phyloP scores from a whole-genome alignment of 2,329 filamentous ascomycete genomes.

The Aspergillus ustus region DNA sequence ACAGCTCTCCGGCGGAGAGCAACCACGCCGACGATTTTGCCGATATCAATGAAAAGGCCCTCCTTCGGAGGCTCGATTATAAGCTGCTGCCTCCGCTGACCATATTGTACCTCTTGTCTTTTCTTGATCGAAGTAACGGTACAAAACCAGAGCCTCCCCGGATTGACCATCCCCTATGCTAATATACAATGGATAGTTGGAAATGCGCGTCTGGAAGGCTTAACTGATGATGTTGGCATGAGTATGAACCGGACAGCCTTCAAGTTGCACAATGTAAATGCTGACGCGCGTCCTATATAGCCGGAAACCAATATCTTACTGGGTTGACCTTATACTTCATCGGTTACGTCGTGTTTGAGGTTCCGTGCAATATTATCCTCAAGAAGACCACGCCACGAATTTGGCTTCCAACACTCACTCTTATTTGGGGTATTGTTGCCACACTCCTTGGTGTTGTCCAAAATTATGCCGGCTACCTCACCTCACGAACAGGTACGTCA shows the following conservation, averaged over 20 bases:
- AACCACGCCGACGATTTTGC: slow-evolving; percentile 26
- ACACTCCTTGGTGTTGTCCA: slow-evolving; percentile 54
- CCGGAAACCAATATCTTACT: slow-evolving; percentile 46
- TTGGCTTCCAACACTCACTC: slow-evolving; percentile 48
- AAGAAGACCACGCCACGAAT: slow-evolving; percentile 44
- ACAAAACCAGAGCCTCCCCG: not conserved
- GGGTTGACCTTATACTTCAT: slow-evolving; percentile 46
- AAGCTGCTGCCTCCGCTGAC: slow-evolving; percentile 50
- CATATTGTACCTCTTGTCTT: slow-evolving; percentile 50
- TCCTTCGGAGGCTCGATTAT: slow-evolving; percentile 51
- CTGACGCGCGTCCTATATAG: slow-evolving; percentile 22
- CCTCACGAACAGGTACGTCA: slow-evolving; percentile 47
- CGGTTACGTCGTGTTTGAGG: slow-evolving; percentile 45
- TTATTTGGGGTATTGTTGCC: slow-evolving; percentile 57
- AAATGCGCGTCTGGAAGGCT: slow-evolving; percentile 45
- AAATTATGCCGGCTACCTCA: slow-evolving; percentile 54
- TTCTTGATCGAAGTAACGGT: slow-evolving; percentile 51
- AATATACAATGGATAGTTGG: slow-evolving; percentile 34
- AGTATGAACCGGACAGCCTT: slow-evolving; percentile 28
- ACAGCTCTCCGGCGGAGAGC: slow-evolving; percentile 17
- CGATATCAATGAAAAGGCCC: slow-evolving; percentile 42
- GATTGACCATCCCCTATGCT: not conserved
- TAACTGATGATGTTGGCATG: slow-evolving; percentile 44
- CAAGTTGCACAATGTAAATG: not conserved
- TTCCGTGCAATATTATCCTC: slow-evolving; percentile 49